Conservation (phyloP, 768 basidiomycete species). For the Phanerodontia chrysosporium region DNA sequence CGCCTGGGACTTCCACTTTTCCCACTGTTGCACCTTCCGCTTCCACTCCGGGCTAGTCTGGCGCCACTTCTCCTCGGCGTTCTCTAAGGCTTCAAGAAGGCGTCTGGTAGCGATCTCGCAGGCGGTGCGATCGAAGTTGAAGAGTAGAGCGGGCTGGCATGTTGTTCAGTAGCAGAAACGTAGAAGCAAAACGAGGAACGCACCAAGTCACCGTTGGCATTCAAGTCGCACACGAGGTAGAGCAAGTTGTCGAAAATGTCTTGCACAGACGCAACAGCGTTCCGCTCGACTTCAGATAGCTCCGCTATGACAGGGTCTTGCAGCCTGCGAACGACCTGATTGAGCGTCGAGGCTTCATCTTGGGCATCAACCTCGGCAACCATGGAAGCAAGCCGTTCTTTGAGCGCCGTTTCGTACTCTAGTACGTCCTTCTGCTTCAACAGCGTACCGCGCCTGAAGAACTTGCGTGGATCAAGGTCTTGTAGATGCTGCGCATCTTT, state of each 20-base stretch:
- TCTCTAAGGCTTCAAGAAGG: conserved; percentile 34
- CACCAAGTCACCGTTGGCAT: conserved; percentile 51
- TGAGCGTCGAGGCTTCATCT: conserved; percentile 29
- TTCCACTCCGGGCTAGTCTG: conserved; percentile 42
- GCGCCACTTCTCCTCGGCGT: conserved; percentile 50
- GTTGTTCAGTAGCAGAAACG: not conserved
- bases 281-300: conserved; percentile 22
- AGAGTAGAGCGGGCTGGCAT: conserved; percentile 59
- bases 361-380: conserved; percentile 33
- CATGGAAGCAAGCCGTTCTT: conserved; percentile 36
- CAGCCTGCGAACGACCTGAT: conserved; percentile 36
- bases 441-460: conserved; percentile 38
- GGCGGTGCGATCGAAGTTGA: conserved; percentile 56
- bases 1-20: conserved; percentile 41
- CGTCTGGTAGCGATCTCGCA: conserved; percentile 51
- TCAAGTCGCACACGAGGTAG: conserved; percentile 52
- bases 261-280: conserved; percentile 27
- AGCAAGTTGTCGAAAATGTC: conserved; percentile 43
- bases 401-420: conserved; percentile 52
- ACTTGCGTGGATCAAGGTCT: conserved; percentile 37
- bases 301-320: conserved; percentile 33
- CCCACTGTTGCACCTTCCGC: conserved; percentile 45
- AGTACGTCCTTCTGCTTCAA: conserved; percentile 60
- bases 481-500: conserved; percentile 23
- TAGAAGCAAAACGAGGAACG: conserved; percentile 19